Conservation (phyloP, 345 rosid genomes). For the Lenwebbia sp. region DNA sequence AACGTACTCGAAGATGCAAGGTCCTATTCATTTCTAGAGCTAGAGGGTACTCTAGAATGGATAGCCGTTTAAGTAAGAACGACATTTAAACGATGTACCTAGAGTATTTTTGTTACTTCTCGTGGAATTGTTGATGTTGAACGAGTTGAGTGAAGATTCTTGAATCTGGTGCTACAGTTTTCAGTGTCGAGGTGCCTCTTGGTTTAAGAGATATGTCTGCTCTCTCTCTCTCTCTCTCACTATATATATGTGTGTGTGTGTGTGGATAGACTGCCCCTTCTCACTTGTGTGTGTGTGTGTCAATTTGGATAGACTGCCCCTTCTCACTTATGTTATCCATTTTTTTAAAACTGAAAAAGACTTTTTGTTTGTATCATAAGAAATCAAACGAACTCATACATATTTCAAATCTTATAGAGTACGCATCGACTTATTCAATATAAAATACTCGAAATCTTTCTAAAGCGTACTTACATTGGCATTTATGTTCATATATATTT, state of each 20-base stretch:
- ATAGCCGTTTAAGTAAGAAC: background rate
- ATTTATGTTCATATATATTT: background rate
- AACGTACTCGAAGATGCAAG: background rate
- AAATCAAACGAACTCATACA: no score
- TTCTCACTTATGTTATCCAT: no score
- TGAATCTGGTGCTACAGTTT: background rate
- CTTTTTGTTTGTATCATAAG: no score
- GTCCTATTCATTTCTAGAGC: background rate
- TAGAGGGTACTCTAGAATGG: background rate
- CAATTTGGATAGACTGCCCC: no score
- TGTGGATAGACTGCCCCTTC: no score
- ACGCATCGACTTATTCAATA: background rate
- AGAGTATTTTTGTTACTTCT: background rate
- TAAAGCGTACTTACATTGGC: background rate
- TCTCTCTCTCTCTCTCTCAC: no score
- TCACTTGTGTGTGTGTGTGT: no score
- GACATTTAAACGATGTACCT: background rate
- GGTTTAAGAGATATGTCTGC: background rate
- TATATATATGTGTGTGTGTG: no score
- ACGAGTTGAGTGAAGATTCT: background rate
- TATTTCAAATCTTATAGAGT: background rate
- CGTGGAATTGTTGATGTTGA: background rate
- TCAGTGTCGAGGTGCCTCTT: background rate
- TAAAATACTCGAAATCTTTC: background rate
- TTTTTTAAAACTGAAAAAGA: no score